phyloP scores from a whole-genome alignment of 768 basidiomycete species.

The Podaxis sp. region DNA sequence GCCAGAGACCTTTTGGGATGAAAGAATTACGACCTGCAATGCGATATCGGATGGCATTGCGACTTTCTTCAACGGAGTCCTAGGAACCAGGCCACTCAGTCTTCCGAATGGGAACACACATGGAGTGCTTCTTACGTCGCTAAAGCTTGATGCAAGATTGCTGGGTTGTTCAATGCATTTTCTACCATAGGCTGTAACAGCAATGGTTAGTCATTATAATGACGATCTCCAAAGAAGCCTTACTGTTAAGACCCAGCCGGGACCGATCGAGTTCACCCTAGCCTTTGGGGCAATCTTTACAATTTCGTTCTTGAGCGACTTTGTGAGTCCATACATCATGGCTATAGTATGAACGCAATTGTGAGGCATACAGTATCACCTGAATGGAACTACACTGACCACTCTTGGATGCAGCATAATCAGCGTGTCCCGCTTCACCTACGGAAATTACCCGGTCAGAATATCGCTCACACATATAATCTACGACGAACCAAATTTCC shows the following conservation, averaged over 20 bases:
- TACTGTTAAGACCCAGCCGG: slow-evolving; percentile 63
- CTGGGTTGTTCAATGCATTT: slow-evolving; percentile 49
- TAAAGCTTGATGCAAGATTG: slow-evolving; percentile 50
- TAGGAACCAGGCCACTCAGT: slow-evolving; percentile 19
- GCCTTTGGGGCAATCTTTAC: slow-evolving; percentile 68
- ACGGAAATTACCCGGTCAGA: background rate
- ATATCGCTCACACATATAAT: background rate
- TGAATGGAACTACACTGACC: slow-evolving; percentile 32
- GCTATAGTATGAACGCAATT: slow-evolving; percentile 28
- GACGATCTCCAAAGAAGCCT: background rate
- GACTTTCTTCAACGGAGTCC: slow-evolving; percentile 68
- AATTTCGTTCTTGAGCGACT: slow-evolving; percentile 76
- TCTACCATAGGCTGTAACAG: slow-evolving; percentile 46
- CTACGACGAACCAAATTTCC: slow-evolving; percentile 50
- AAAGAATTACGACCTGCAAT: slow-evolving; percentile 54
- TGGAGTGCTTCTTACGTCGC: slow-evolving; percentile 50
- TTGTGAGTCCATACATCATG: slow-evolving; percentile 68
- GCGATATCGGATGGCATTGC: slow-evolving; percentile 62
- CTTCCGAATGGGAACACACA: background rate
- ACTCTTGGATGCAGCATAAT: slow-evolving; percentile 66
- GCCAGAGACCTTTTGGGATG: slow-evolving; percentile 59
- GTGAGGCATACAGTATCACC: background rate
- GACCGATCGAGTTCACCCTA: slow-evolving; percentile 66
- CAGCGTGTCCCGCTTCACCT: slow-evolving; percentile 59
- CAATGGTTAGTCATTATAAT: background rate